phyloP scores from a whole-genome alignment of 768 basidiomycete species.

The Lentinula guzmanii region DNA sequence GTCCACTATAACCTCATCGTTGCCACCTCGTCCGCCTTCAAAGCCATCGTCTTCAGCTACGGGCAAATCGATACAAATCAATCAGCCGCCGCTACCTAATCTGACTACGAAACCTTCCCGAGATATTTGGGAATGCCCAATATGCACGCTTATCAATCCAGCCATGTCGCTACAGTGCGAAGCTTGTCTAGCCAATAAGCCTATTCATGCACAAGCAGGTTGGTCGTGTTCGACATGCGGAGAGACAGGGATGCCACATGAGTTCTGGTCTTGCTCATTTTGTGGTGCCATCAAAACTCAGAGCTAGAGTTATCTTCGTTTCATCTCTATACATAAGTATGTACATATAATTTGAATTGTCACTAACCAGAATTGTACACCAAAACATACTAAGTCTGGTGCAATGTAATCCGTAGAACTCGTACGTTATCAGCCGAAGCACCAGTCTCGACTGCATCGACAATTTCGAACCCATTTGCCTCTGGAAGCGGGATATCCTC shows the following conservation, averaged over 20 bases:
- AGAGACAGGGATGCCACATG: slow-evolving; percentile 52
- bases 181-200: slow-evolving; percentile 47
- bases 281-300: slow-evolving; percentile 62
- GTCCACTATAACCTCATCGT: background rate
- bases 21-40: background rate
- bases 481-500: background rate
- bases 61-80: background rate
- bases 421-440: background rate
- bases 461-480: background rate
- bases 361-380: background rate
- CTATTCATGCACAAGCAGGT: slow-evolving; percentile 24
- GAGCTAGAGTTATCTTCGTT: slow-evolving; percentile 12
- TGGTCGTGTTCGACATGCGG: slow-evolving; percentile 70
- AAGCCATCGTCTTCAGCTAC: background rate
- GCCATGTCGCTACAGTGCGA: slow-evolving; percentile 46
- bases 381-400: background rate
- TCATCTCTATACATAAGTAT: too few relatives aligned
- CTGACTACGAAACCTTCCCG: background rate
- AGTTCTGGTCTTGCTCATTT: slow-evolving; percentile 69
- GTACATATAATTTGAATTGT: too few relatives aligned
- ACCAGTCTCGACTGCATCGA: background rate
- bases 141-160: slow-evolving; percentile 66
- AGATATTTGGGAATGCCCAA: slow-evolving; percentile 43
- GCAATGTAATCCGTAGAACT: background rate
- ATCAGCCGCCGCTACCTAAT: background rate